Evolutionary conservation across 192 early-diverging fungal species (phyloP).

Genomic region (Jimgerdemannia flammicorona): DNA sequence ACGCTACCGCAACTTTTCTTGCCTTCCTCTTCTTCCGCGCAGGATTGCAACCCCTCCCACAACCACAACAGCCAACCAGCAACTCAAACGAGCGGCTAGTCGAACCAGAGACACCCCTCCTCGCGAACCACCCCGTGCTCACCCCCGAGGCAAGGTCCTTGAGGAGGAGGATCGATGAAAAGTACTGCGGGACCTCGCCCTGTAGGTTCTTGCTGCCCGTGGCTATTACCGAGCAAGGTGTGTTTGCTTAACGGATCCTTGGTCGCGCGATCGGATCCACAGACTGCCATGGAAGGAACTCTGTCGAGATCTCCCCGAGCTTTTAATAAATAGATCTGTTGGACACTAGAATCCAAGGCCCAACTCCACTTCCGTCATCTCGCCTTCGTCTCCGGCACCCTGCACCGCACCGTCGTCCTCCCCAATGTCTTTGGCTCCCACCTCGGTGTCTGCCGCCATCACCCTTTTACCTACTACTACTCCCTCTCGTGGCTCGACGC

Average conservation of each 20-base stretch:
- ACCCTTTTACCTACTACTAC: conserved; percentile 35
- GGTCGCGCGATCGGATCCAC: not conserved
- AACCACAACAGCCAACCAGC: too few species aligned
- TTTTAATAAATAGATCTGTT: not conserved
- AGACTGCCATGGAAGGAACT: too few species aligned
- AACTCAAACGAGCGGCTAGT: too few species aligned
- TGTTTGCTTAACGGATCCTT: not conserved
- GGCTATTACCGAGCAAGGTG: conserved; percentile 35
- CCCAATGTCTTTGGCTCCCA: conserved; percentile 36
- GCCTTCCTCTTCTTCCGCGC: not conserved
- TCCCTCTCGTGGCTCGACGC: conserved; percentile 23
- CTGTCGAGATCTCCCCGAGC: too few species aligned
- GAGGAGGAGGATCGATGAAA: conserved; percentile 12
- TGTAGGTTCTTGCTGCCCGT: conserved; percentile 33
- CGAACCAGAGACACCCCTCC: too few species aligned
- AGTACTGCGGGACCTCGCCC: conserved; percentile 19
- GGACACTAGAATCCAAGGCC: conserved; percentile 34
- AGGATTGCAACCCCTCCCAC: not conserved
- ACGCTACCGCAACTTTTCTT: not conserved
- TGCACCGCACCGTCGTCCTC: conserved; percentile 36
- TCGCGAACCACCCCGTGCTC: not conserved
- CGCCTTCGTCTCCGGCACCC: conserved; percentile 20
- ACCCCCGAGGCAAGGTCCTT: not conserved
- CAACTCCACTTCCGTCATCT: conserved; percentile 38
- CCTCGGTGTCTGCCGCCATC: conserved; percentile 25